Conservation (phyloP, 163 green algal species). For the Prototheca stagnorum region DNA sequence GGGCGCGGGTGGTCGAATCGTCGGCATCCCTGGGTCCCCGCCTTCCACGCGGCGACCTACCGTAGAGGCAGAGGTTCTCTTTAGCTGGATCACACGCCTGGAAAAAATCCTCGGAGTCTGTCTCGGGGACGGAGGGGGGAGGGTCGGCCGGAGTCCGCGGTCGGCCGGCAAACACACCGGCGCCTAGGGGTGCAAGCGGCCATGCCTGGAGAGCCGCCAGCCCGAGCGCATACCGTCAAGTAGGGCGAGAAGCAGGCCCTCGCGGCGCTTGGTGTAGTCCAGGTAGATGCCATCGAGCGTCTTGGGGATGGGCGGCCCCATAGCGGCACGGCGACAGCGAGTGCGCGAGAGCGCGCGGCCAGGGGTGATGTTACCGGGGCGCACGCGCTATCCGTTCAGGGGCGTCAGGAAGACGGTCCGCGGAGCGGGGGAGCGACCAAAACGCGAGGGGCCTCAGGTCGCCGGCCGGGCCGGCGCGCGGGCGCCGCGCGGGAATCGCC, state of each 20-base stretch:
- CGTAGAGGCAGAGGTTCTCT: constrained; percentile 93
- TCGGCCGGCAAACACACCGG: not conserved
- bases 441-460: too few relatives aligned
- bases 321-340: not conserved
- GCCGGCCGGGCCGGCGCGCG: too few relatives aligned
- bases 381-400: not conserved
- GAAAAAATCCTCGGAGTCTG: constrained; percentile 73
- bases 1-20: too few relatives aligned
- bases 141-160: not conserved
- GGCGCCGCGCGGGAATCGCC: too few relatives aligned
- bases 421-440: not conserved
- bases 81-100: constrained; percentile 63
- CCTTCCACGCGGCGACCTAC: constrained; percentile 14
- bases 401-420: not conserved
- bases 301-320: constrained; percentile 9
- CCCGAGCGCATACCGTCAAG: constrained; percentile 52
- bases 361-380: too few relatives aligned
- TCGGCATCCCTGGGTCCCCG: not conserved
- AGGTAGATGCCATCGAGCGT: constrained; percentile 53
- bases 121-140: not conserved
- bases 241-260: constrained; percentile 56
- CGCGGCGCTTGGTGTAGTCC: constrained; percentile 45
- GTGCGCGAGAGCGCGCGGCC: not conserved
- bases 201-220: too few relatives aligned
- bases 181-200: too few relatives aligned